Conservation (phyloP, 805 yeast genomes). For the Wickerhamiella galacta region DNA sequence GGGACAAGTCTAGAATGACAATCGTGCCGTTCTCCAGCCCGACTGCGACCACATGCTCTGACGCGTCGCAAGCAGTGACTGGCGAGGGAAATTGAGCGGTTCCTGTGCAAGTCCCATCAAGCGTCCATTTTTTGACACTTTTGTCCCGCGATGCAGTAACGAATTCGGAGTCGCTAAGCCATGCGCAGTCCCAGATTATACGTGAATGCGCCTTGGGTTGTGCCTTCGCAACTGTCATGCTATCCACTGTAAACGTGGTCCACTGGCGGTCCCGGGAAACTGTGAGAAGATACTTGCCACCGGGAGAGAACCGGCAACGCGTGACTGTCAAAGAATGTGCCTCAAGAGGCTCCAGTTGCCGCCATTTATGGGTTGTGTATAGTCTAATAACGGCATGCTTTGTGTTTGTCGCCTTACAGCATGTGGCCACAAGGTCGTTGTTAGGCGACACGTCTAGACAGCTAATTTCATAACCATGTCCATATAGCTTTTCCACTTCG, state of each 20-base stretch:
- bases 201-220: conserved; percentile 71
- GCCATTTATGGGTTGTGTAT: conserved; percentile 42
- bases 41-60: conserved; percentile 3
- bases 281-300: conserved; percentile 44
- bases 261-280: conserved; percentile 84
- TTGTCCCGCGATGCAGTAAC: conserved; percentile 82
- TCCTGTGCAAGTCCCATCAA: conserved; percentile 11
- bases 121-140: conserved; percentile 33
- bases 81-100: conserved; percentile 7
- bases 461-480: conserved; percentile 91
- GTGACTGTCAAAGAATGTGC: conserved; percentile 72
- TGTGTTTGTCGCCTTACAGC: conserved; percentile 76
- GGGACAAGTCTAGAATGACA: conserved; percentile 2
- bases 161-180: conserved; percentile 41
- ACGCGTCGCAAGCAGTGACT: conserved; percentile 13
- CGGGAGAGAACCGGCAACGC: conserved; percentile 56
- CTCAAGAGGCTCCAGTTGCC: conserved; percentile 36
- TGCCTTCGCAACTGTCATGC: conserved; percentile 12
- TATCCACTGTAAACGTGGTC: conserved; percentile 46
- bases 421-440: conserved; percentile 54
- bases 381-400: conserved; percentile 76
- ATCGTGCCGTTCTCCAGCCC: conserved; percentile 15
- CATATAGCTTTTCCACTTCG: conserved; percentile 83
- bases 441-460: conserved; percentile 57
- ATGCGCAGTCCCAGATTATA: conserved; percentile 89